Evolutionary conservation across 192 early-diverging fungal genomes (phyloP).

Genomic region (Endogone sp.): DNA sequence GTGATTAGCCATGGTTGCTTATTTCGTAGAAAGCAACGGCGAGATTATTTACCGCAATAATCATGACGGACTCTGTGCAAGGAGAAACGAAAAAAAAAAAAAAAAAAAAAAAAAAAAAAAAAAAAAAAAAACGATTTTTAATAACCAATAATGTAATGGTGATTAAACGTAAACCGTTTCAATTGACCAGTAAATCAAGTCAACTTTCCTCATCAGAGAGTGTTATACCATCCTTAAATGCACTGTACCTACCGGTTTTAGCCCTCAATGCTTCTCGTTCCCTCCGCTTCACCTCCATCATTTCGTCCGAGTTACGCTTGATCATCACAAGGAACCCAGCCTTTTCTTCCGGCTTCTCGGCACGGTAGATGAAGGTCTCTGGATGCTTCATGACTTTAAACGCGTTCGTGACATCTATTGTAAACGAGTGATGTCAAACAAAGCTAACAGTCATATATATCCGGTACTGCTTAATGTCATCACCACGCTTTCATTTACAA

Average conservation of each 20-base stretch:
- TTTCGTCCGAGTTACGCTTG: constrained; percentile 56
- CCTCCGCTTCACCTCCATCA: constrained; percentile 30
- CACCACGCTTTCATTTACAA: too few relatives aligned
- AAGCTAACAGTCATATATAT: background rate
- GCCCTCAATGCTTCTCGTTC: background rate
- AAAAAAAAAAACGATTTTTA: too few relatives aligned
- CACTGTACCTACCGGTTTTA: constrained; percentile 9
- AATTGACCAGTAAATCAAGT: too few relatives aligned
- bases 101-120: too few relatives aligned
- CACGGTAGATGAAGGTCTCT: constrained; percentile 72
- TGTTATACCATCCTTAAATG: too few relatives aligned
- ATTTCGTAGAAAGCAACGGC: too few relatives aligned
- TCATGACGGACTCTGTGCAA: background rate
- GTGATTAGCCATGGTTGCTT: too few relatives aligned
- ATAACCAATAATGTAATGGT: too few relatives aligned
- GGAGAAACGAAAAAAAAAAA: too few relatives aligned
- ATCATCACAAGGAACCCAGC: constrained; percentile 51
- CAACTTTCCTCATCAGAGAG: too few relatives aligned
- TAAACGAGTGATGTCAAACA: background rate
- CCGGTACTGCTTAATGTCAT: too few relatives aligned
- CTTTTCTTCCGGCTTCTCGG: constrained; percentile 70
- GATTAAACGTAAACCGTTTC: too few relatives aligned
- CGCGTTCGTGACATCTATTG: constrained; percentile 64
- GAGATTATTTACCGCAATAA: background rate
- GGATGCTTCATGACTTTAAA: constrained; percentile 85